These are phyloP conservation scores for Apiospora pterosperma DNA, from an alignment of 2,329 filamentous ascomycete species.

Conservation along the genomic window DNA sequence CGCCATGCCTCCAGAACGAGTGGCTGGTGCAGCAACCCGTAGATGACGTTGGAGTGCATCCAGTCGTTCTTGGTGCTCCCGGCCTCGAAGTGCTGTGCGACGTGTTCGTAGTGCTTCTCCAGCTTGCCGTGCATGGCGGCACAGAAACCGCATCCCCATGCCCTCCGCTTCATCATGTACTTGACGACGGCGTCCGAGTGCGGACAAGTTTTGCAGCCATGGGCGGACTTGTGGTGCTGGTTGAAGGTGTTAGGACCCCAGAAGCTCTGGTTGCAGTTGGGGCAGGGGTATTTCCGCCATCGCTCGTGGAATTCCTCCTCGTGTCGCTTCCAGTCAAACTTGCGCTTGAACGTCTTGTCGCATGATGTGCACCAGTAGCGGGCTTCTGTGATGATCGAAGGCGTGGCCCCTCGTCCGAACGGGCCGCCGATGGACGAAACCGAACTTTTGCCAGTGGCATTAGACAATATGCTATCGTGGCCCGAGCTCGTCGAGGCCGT, in stretches of 20 bases:
- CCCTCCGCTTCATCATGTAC: conserved; percentile 60
- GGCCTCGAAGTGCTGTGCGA: conserved; percentile 63
- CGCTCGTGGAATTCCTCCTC: conserved; percentile 69
- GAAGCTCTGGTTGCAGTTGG: conserved; percentile 66
- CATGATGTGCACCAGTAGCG: conserved; percentile 41
- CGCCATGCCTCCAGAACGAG: conserved; percentile 61
- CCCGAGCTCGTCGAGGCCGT: conserved; percentile 26
- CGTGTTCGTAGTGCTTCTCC: conserved; percentile 66
- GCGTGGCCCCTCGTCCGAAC: conserved; percentile 8
- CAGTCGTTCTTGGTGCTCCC: conserved; percentile 62
- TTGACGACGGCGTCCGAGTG: conserved; percentile 62
- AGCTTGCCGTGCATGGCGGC: conserved; percentile 59
- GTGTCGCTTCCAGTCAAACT: conserved; percentile 68
- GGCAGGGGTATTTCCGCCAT: conserved; percentile 64
- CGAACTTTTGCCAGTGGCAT: conserved; percentile 25
- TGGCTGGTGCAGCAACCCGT: conserved; percentile 64
- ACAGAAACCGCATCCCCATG: conserved; percentile 69
- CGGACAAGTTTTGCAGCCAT: conserved; percentile 62
- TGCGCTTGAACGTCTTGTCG: conserved; percentile 64
- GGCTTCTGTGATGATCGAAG: conserved; percentile 19
- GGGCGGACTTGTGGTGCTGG: conserved; percentile 64
- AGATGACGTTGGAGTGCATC: conserved; percentile 67
- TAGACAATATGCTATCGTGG: conserved; percentile 27
- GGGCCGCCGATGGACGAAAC: conserved; percentile 20
- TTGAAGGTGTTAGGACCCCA: conserved; percentile 67